These are phyloP conservation scores for Fragosphaeria purpurea DNA, from an alignment of 2,329 filamentous ascomycete species.

Conservation along the genomic window DNA sequence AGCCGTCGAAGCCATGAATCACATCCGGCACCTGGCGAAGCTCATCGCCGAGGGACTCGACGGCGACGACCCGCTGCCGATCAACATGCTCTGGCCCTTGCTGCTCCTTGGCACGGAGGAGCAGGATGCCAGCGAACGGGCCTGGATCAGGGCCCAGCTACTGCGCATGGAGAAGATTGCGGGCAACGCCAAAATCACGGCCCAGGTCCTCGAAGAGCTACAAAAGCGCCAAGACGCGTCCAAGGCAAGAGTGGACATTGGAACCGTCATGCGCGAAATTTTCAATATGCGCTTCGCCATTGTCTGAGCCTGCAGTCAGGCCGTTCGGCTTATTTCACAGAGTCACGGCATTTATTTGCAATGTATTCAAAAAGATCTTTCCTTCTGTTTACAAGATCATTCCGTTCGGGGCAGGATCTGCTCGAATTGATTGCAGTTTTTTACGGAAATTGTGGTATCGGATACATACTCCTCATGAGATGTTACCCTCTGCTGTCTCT, in stretches of 20 bases:
- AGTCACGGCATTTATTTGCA: too few species aligned
- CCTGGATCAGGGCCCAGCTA: conserved; percentile 42
- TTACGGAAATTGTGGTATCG: too few species aligned
- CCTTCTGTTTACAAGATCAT: too few species aligned
- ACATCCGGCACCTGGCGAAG: conserved; percentile 36
- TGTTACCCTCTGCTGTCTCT: too few species aligned
- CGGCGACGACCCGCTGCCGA: conserved; percentile 36
- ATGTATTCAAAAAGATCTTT: too few species aligned
- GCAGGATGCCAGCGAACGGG: conserved; percentile 34
- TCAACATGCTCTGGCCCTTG: conserved; percentile 48
- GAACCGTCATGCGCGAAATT: conserved; percentile 35
- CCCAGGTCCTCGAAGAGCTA: conserved; percentile 35
- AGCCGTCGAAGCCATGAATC: conserved; percentile 34
- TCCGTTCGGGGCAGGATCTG: too few species aligned
- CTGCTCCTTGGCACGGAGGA: conserved; percentile 47
- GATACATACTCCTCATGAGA: too few species aligned
- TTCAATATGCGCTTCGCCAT: conserved; percentile 45
- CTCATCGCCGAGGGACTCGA: conserved; percentile 33
- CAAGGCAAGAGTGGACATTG: conserved; percentile 32
- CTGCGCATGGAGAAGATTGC: conserved; percentile 35
- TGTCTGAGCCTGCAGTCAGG: conserved; percentile 22
- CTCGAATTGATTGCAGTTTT: too few species aligned
- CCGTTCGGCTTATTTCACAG: conserved; percentile 1
- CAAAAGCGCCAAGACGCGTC: conserved; percentile 31
- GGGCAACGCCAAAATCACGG: conserved; percentile 33